These are phyloP conservation scores for Pichia sp. DNA, from an alignment of 1,139 yeast genomes.

Conservation along the genomic window DNA sequence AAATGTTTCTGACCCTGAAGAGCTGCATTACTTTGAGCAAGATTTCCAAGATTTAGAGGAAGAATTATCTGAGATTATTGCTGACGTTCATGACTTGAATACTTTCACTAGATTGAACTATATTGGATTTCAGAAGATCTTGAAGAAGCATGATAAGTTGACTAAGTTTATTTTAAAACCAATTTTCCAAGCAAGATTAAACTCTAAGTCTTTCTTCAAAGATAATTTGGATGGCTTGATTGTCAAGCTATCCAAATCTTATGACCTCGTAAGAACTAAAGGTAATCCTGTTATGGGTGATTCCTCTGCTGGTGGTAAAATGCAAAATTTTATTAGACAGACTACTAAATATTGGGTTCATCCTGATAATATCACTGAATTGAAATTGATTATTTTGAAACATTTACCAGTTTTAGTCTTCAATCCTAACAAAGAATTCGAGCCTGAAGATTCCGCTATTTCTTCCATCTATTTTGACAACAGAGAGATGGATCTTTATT, in stretches of 20 bases:
- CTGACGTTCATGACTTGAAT: slow-evolving; percentile 95
- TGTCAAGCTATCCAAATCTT: slow-evolving; percentile 79
- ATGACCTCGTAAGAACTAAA: slow-evolving; percentile 88
- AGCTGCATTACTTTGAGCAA: slow-evolving; percentile 48
- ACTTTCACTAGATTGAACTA: slow-evolving; percentile 87
- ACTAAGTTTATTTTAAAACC: slow-evolving; percentile 79
- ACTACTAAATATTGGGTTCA: slow-evolving; percentile 99
- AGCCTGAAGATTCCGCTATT: slow-evolving; percentile 88
- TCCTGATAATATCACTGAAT: slow-evolving; percentile 96
- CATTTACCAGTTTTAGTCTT: slow-evolving; percentile 95
- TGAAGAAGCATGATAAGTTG: slow-evolving; percentile 91
- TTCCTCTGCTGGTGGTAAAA: slow-evolving; percentile 92
- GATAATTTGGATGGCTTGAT: slow-evolving; percentile 87
- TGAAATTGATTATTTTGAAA: slow-evolving; percentile 82
- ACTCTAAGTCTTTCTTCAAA: slow-evolving; percentile 90
- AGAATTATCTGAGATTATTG: slow-evolving; percentile 86
- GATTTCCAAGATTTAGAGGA: slow-evolving; percentile 89
- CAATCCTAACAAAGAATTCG: slow-evolving; percentile 93
- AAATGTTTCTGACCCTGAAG: slow-evolving; percentile 30
- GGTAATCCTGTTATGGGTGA: slow-evolving; percentile 95
- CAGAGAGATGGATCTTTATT: slow-evolving; percentile 78
- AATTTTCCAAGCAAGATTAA: slow-evolving; percentile 84
- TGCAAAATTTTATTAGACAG: slow-evolving; percentile 96
- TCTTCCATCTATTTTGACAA: slow-evolving; percentile 95
- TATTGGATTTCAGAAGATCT: slow-evolving; percentile 92